Evolutionary conservation across 805 yeast genomes (phyloP).

Genomic region (Yarrowia divulgata): DNA sequence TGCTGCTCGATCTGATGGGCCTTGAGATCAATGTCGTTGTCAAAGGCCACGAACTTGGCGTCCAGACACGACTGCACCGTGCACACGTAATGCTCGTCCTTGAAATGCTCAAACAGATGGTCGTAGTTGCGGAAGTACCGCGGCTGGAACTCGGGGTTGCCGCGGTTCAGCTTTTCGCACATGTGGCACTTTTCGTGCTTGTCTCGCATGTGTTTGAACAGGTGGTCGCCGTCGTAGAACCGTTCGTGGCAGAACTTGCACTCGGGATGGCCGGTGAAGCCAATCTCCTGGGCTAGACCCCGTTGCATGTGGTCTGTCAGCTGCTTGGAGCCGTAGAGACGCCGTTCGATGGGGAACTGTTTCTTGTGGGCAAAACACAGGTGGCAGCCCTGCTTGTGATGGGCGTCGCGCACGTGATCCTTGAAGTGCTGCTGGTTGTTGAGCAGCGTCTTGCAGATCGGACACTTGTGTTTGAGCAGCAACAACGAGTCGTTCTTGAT

Average conservation of each 20-base stretch:
- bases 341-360: slow-evolving; percentile 76
- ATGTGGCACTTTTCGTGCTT: slow-evolving; percentile 88
- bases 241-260: slow-evolving; percentile 82
- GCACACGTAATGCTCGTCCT: slow-evolving; percentile 76
- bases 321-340: slow-evolving; percentile 64
- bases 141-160: slow-evolving; percentile 60
- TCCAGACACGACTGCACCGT: slow-evolving; percentile 79
- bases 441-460: slow-evolving; percentile 53
- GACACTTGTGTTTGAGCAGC: slow-evolving; percentile 65
- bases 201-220: slow-evolving; percentile 80
- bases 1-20: slow-evolving; percentile 90
- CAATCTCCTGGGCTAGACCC: slow-evolving; percentile 67
- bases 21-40: slow-evolving; percentile 81
- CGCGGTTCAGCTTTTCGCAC: slow-evolving; percentile 66
- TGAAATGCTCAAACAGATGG: slow-evolving; percentile 76
- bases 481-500: slow-evolving; percentile 59
- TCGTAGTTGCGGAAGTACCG: slow-evolving; percentile 82
- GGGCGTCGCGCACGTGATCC: slow-evolving; percentile 68
- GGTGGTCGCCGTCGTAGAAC: slow-evolving; percentile 88
- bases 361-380: slow-evolving; percentile 80
- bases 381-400: slow-evolving; percentile 76
- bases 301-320: slow-evolving; percentile 71
- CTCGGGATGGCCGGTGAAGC: slow-evolving; percentile 87
- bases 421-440: slow-evolving; percentile 65
- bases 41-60: slow-evolving; percentile 88